A percentile compares a stretch with the other conserved stretches of the same genome.
Conservation (phyloP, 495 filamentous ascomycete genomes). For the Aspergillus hancockii region DNA sequence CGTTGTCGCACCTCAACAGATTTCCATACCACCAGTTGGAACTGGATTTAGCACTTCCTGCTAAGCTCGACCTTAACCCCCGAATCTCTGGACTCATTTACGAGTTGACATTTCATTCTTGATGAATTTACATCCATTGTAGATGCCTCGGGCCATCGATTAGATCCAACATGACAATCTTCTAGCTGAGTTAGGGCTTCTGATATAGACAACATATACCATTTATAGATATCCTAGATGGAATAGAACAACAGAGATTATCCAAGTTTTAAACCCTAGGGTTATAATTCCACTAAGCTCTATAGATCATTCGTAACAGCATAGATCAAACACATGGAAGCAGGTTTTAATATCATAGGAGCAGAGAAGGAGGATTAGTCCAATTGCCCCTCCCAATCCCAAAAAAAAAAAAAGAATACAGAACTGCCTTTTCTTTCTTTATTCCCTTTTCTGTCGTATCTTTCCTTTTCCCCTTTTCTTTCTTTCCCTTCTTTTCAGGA, state of each 20-base stretch:
- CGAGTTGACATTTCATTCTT: no score
- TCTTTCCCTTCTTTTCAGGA: background rate
- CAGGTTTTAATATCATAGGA: constrained; percentile 14
- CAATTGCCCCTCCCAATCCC: background rate
- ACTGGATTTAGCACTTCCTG: background rate
- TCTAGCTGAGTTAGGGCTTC: background rate
- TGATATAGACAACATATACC: background rate
- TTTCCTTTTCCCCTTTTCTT: constrained; percentile 5
- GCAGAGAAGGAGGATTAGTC: background rate
- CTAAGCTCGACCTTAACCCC: no score
- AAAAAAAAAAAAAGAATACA: constrained; percentile 9
- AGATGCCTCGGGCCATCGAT: no score
- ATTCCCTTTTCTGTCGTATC: background rate
- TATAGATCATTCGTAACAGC: constrained; percentile 53
- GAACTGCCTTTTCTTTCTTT: constrained; percentile 7
- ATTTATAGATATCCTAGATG: background rate
- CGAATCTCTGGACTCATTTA: no score
- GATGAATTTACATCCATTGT: no score
- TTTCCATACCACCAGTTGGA: no score
- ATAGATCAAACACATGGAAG: constrained; percentile 34
- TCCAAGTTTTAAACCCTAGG: constrained; percentile 29
- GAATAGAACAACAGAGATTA: background rate
- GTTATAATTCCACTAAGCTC: constrained; percentile 31
- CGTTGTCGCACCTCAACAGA: background rate
- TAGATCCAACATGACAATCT: no score